Evolutionary conservation across 1,284 basidiomycete genomes (phyloP), one percentile per base, ranked within the genome.

Genomic region (Puccinia polysora): DNA sequence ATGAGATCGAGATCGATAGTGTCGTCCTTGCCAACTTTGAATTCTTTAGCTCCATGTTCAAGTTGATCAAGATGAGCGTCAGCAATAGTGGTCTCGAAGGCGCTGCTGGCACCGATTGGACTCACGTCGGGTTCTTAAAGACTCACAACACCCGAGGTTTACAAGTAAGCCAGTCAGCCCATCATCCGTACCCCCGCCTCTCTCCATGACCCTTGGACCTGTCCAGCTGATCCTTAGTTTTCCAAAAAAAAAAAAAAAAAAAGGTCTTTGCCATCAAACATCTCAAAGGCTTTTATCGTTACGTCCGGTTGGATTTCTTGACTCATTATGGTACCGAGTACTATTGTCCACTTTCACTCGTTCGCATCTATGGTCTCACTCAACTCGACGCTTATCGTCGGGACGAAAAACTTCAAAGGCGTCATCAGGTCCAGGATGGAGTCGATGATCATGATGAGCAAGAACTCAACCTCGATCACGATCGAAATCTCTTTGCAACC

Each of bases 21-120:
- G 86, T 98, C 62, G 93, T 97, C 78, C 82, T 99, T 5, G 94
- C 93, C 65, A 96, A 97, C 78, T 96, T 90, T 80, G 95, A 98
- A 81, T 97, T 97, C 82, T 99, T 97, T 82, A 93, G 90, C 76
- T 92, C 94, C 10, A 90, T 97, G 63, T 96, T 98, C 82, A 90
- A 91, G 80, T 89, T 93, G 65, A 89, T 98, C 75, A 84, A 84
- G 2, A 88, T 98, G 52, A 90, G 62, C 6, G 76, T 75, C 32
- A 75, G 75, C 43, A 74, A 74, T 64, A 73, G 74, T 40, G 77
- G 77, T n/a, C 75, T 77, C 5, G 78, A 76, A 38, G 70, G 64
- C 23, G 49, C 72, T 1, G 45, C 20, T 25, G 75, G 73, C 23
- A 77, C 36, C 25, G 77, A 79, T 40, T 85, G 84, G 84, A 78